Percentiles rank a stretch among this genome's conserved stretches.
These are phyloP conservation scores for Calonectria leucothoes DNA, from an alignment of 2,329 filamentous ascomycete genomes.

Conservation along the genomic window DNA sequence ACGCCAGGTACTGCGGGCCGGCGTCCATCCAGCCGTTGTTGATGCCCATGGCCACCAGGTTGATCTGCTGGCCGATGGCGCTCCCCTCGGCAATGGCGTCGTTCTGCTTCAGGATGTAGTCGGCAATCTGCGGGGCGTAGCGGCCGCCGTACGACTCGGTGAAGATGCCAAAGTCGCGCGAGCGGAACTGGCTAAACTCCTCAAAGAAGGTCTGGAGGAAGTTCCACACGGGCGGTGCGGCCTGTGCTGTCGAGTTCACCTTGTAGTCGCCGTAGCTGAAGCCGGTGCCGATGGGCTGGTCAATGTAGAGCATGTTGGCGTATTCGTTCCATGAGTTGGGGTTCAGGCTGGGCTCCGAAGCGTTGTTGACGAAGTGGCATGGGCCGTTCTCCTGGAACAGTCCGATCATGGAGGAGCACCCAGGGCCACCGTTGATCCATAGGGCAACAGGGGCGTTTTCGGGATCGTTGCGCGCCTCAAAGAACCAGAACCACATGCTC, in stretches of 20 bases:
- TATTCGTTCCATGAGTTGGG: slow-evolving; percentile 73
- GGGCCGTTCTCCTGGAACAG: slow-evolving; percentile 81
- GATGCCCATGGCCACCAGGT: slow-evolving; percentile 65
- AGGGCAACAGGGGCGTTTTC: slow-evolving; percentile 61
- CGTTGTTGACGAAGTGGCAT: slow-evolving; percentile 68
- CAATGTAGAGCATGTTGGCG: slow-evolving; percentile 77
- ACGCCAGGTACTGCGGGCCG: slow-evolving; percentile 47
- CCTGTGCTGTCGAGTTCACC: slow-evolving; percentile 45
- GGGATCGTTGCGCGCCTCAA: slow-evolving; percentile 56
- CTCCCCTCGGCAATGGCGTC: slow-evolving; percentile 57
- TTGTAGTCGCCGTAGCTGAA: slow-evolving; percentile 43
- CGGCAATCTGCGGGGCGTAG: slow-evolving; percentile 67
- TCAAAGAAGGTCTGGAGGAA: slow-evolving; percentile 71
- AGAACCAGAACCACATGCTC: slow-evolving; percentile 60
- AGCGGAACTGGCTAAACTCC: slow-evolving; percentile 72
- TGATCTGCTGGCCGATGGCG: slow-evolving; percentile 54
- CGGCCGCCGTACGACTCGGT: slow-evolving; percentile 69
- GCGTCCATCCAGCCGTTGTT: slow-evolving; percentile 69
- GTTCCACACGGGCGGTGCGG: slow-evolving; percentile 58
- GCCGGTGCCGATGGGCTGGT: slow-evolving; percentile 62
- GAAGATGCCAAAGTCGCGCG: slow-evolving; percentile 66
- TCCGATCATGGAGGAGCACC: slow-evolving; percentile 48
- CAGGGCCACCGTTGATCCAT: slow-evolving; percentile 59
- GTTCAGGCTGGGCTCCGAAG: slow-evolving; percentile 57
- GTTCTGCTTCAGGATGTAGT: slow-evolving; percentile 69